Base-by-base conservation (phyloP, 768 basidiomycete species). In the Phylloporus sp. region DNA sequence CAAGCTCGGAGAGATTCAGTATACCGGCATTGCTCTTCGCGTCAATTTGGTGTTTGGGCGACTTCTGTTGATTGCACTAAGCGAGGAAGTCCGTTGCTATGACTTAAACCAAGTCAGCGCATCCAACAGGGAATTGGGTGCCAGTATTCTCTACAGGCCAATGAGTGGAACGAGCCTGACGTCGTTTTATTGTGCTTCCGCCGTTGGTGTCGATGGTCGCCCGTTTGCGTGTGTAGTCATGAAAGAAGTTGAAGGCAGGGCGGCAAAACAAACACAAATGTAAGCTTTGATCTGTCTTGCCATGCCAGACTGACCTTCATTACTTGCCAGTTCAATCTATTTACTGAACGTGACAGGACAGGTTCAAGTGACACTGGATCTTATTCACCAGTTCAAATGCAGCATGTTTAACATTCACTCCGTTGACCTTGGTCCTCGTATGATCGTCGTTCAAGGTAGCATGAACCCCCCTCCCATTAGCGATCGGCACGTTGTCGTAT, bases 181-280 rank as follows among this genome's bases (percentile, higher is more conserved):
- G 20, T 29, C 18, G 8, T 60, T 50, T 31, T 15, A 27, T 26
- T 64, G 59, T 23, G 34, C 47, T 13, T 58, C 53, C 8, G 39
- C 55, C 4, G 26, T 55, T 18, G 53, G 64, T 15, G 18, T 23
- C 22, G 41, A 50, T 8, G 61, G 61, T 23, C 41, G 47, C 7
- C 53, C 53, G 16, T 64, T 64, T 31, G 49, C 59, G 10, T 62
- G 61, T 23, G 46, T 22, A 3, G 53, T 58, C 3, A 5, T 58
- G 35, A 45, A 24, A 22, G 61, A 63, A 31, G n/a, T n/a, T n/a
- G 41, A 1, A 24, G 39, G 2, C 4, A 22, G 15, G 6, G 27
- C 6, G 6, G 6, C 13, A 9, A 36, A 26, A 22, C 26, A 7
- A 20, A 45, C 11, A 31, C 40, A 51, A 38, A 38, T 35, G 61